These are phyloP conservation scores for Hypomontagnella submonticulosa DNA, from an alignment of 495 filamentous ascomycete species.

Conservation along the genomic window DNA sequence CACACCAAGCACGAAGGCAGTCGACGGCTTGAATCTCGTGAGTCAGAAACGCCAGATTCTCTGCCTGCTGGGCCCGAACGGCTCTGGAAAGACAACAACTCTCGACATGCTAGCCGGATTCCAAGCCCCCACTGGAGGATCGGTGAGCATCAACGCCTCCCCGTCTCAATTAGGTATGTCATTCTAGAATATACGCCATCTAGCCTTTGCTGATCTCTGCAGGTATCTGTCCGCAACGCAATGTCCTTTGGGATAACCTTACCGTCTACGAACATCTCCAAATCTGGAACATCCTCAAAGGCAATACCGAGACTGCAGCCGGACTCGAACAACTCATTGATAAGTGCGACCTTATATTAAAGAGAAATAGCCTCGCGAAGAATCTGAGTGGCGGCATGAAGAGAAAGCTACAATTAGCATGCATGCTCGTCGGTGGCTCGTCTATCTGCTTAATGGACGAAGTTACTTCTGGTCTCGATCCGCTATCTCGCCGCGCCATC, in stretches of 20 bases:
- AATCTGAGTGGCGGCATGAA: constrained; percentile 80
- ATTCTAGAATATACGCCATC: not conserved
- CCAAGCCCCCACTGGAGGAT: constrained; percentile 67
- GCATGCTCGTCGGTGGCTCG: constrained; percentile 82
- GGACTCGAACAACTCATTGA: constrained; percentile 63
- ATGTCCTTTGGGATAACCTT: constrained; percentile 78
- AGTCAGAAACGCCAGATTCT: constrained; percentile 73
- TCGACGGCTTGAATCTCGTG: constrained; percentile 67
- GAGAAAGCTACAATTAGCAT: constrained; percentile 76
- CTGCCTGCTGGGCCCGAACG: constrained; percentile 79
- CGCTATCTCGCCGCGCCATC: constrained; percentile 73
- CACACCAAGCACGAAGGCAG: constrained; percentile 67
- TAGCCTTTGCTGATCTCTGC: constrained; percentile 39
- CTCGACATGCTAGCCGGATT: constrained; percentile 78
- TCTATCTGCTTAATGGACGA: constrained; percentile 79
- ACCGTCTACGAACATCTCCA: constrained; percentile 76
- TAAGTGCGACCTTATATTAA: constrained; percentile 72
- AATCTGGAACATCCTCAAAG: constrained; percentile 76
- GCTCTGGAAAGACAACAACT: constrained; percentile 79
- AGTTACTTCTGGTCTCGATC: constrained; percentile 76
- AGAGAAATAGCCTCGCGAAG: constrained; percentile 64
- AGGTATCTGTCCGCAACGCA: constrained; percentile 79
- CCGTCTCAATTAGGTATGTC: constrained; percentile 42
- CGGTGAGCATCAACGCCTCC: constrained; percentile 63
- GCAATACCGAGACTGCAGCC: constrained; percentile 54